These are phyloP conservation scores for Asparagopsis taxiformis DNA, from an alignment of 31 red algal genomes.

Conservation along the genomic window DNA sequence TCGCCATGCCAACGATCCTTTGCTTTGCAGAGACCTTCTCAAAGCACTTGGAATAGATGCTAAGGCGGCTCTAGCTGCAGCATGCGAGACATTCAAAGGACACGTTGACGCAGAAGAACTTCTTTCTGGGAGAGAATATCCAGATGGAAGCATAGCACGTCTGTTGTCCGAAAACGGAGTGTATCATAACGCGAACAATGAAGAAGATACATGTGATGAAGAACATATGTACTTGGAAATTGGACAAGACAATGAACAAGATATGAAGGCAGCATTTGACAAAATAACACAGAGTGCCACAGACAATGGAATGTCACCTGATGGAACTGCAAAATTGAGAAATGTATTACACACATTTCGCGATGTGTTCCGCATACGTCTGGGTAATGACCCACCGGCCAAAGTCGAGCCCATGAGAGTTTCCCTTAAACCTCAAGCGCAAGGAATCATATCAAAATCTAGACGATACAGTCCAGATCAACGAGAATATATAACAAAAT, in stretches of 20 bases:
- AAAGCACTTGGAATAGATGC: no score
- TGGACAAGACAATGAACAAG: background rate
- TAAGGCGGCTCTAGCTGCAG: no score
- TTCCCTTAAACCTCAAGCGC: background rate
- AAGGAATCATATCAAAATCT: background rate
- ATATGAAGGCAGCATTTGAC: constrained; percentile 5
- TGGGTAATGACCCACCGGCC: constrained; percentile 16
- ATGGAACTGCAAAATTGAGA: background rate
- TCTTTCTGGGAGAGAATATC: no score
- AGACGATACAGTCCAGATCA: constrained; percentile 8
- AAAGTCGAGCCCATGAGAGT: background rate
- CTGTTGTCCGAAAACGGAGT: no score
- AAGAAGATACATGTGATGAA: no score
- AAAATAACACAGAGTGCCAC: background rate
- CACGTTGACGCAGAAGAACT: no score
- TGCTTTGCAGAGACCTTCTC: no score
- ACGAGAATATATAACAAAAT: constrained; percentile 7
- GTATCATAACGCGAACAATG: no score
- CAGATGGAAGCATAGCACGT: no score
- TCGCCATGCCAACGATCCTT: no score
- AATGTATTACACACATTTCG: background rate
- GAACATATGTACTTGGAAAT: background rate
- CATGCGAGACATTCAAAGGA: no score
- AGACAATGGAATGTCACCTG: constrained; percentile 5
- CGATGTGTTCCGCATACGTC: constrained; percentile 1